Percentiles rank a stretch among this genome's conserved stretches.
Evolutionary conservation across 768 basidiomycete species (phyloP).

Genomic region (Mycena haematopus): DNA sequence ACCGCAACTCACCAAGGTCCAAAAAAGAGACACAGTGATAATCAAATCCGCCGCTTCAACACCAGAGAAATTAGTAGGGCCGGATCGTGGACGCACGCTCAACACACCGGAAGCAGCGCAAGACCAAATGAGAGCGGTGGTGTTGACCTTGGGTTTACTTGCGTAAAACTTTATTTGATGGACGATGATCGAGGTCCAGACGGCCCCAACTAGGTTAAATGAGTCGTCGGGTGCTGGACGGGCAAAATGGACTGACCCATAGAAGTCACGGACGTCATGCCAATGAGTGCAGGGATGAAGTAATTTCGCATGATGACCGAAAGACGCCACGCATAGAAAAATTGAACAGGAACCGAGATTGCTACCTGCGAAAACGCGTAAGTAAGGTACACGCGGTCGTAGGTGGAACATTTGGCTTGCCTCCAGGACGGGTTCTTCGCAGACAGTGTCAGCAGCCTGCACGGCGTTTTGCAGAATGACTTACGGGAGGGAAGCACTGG

Average conservation of each 20-base stretch:
- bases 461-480: not conserved
- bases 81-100: not conserved
- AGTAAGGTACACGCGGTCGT: not conserved
- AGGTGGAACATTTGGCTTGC: not conserved
- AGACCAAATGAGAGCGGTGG: not conserved
- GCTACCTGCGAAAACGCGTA: not conserved
- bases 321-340: not conserved
- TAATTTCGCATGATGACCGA: not conserved
- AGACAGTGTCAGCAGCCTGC: no score
- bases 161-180: not conserved
- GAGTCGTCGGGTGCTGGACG: not conserved
- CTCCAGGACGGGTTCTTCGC: not conserved
- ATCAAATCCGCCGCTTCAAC: not conserved
- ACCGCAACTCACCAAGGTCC: not conserved
- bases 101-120: not conserved
- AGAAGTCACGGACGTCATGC: not conserved
- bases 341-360: not conserved
- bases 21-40: not conserved
- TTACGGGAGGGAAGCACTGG: slow-evolving; percentile 1
- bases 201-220: not conserved
- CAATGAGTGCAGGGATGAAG: not conserved
- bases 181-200: not conserved
- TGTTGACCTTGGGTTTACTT: not conserved
- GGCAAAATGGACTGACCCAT: not conserved
- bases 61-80: not conserved